phyloP scores from a whole-genome alignment of 1,284 basidiomycete genomes.

The Exsudoporus floridanus region DNA sequence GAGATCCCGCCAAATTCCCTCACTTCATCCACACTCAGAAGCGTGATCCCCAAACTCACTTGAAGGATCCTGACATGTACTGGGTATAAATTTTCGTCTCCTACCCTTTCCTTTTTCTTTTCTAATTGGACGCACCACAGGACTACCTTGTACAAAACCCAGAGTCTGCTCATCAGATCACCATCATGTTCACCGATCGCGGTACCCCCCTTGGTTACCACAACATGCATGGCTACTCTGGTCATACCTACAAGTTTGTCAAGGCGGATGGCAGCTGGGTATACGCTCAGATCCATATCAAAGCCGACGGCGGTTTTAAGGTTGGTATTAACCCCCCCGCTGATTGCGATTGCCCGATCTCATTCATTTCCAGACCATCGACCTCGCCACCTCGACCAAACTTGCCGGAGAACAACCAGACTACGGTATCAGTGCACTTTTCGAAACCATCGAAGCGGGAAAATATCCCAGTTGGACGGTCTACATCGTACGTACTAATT shows the following conservation, averaged over 20 bases:
- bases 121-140: constrained; percentile 39
- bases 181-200: constrained; percentile 89
- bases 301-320: constrained; percentile 77
- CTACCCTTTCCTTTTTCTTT: not conserved
- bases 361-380: constrained; percentile 52
- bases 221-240: constrained; percentile 86
- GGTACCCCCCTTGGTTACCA: constrained; percentile 87
- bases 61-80: constrained; percentile 81
- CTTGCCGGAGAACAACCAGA: constrained; percentile 79
- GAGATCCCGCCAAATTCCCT: constrained; percentile 82
- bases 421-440: constrained; percentile 75
- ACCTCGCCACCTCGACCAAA: constrained; percentile 51
- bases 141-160: constrained; percentile 92
- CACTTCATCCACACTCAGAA: constrained; percentile 97
- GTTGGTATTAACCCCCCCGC: constrained; percentile 31
- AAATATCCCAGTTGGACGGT: constrained; percentile 81
- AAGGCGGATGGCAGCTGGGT: constrained; percentile 80
- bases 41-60: constrained; percentile 85
- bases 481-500: constrained; percentile 52
- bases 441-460: constrained; percentile 76
- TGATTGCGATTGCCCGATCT: not conserved
- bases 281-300: constrained; percentile 82
- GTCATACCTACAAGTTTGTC: constrained; percentile 90
- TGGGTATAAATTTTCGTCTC: constrained; percentile 50
- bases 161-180: constrained; percentile 87